Evolutionary conservation across 2,329 filamentous ascomycete genomes (phyloP).

Genomic region (Epichloe gansuensis): DNA sequence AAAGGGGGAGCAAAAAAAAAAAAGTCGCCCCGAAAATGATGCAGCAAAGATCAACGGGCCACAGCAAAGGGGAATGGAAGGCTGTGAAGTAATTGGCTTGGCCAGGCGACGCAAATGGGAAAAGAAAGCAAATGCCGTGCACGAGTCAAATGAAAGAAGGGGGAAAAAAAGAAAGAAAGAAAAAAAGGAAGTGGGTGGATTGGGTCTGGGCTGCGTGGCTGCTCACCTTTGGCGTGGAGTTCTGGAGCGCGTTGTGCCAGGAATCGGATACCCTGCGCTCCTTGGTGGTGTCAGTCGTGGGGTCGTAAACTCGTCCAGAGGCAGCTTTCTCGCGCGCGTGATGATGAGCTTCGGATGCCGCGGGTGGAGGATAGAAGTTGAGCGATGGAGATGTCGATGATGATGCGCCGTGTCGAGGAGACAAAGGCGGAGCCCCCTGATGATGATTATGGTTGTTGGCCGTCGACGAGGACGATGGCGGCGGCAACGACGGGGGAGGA

Average conservation of each 20-base stretch:
- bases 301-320: slow-evolving; percentile 39
- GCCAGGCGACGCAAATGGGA: slow-evolving; percentile 1
- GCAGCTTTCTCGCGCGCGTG: slow-evolving; percentile 26
- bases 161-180: neutral
- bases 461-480: slow-evolving; percentile 13
- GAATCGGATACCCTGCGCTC: slow-evolving; percentile 35
- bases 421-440: slow-evolving; percentile 20
- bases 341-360: slow-evolving; percentile 12
- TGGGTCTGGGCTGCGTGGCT: slow-evolving; percentile 5
- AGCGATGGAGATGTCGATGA: slow-evolving; percentile 15
- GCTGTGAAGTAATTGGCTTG: neutral
- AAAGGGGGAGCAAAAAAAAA: neutral
- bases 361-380: slow-evolving; percentile 5
- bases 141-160: slow-evolving; percentile 8
- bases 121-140: slow-evolving; percentile 7
- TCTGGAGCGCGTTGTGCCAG: slow-evolving; percentile 32
- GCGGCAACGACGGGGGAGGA: slow-evolving; percentile 19
- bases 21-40: neutral
- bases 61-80: neutral
- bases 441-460: slow-evolving; percentile 12
- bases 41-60: neutral
- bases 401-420: slow-evolving; percentile 29
- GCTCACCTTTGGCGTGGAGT: slow-evolving; percentile 36
- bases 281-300: slow-evolving; percentile 35
- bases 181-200: slow-evolving; percentile 17